Conservation (phyloP, 805 yeast species). For the Lipomyces orientalis region DNA sequence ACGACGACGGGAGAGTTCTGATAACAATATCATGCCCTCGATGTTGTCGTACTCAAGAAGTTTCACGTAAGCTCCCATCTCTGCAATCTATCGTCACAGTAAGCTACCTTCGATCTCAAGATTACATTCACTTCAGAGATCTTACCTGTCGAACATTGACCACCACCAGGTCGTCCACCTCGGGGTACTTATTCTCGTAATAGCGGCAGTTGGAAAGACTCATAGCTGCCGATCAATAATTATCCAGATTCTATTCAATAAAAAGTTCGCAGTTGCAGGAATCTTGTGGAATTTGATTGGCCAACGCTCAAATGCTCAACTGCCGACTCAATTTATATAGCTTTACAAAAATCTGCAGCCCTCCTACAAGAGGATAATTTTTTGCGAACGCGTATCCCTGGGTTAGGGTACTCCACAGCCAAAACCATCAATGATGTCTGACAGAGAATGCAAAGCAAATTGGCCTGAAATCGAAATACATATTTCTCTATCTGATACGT, state of each 20-base stretch:
- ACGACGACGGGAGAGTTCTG: slow-evolving; percentile 98
- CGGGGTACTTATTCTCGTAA: slow-evolving; percentile 98
- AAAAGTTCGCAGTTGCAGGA: neutral
- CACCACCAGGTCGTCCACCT: slow-evolving; percentile 98
- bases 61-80: slow-evolving; percentile 99
- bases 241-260: neutral
- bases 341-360: too few species aligned
- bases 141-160: slow-evolving; percentile 86
- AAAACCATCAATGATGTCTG: too few species aligned
- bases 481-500: too few species aligned
- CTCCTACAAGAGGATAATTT: neutral
- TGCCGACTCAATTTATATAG: too few species aligned
- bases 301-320: neutral
- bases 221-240: slow-evolving; percentile 51
- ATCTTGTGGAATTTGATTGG: neutral
- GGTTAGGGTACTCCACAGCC: slow-evolving; percentile 1
- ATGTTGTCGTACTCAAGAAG: slow-evolving; percentile 95
- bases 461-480: too few species aligned
- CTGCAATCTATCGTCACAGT: slow-evolving; percentile 67
- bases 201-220: slow-evolving; percentile 91
- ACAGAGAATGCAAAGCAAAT: neutral
- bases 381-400: neutral
- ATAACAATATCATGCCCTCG: slow-evolving; percentile 96
- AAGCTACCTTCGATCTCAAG: neutral
- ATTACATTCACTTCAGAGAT: neutral